Evolutionary conservation across 1,139 yeast species (phyloP).

Genomic region (Pichia sp.): DNA sequence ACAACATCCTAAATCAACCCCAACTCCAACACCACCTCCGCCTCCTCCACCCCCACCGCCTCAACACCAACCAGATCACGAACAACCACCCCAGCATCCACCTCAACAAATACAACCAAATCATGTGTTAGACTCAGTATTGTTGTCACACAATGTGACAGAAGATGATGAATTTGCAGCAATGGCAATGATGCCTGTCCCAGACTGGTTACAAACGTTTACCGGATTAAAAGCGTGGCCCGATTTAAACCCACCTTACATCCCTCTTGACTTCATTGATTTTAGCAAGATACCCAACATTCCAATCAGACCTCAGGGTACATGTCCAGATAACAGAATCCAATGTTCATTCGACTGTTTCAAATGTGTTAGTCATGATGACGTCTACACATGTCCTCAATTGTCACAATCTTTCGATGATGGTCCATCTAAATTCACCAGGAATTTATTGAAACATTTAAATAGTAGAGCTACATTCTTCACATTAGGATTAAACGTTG

Average conservation of each 20-base stretch:
- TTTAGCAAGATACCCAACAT: conserved; percentile 48
- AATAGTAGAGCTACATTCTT: conserved; percentile 70
- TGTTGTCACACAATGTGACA: background rate
- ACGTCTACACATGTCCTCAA: conserved; percentile 68
- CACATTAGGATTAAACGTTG: conserved; percentile 79
- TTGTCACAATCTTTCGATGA: conserved; percentile 92
- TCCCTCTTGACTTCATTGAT: conserved; percentile 72
- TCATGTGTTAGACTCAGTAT: background rate
- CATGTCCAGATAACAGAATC: conserved; percentile 49
- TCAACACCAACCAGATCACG: too few species aligned
- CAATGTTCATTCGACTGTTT: conserved; percentile 86
- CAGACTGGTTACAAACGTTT: conserved; percentile 72
- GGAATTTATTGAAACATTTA: conserved; percentile 52
- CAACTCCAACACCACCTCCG: too few species aligned
- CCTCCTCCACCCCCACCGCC: too few species aligned
- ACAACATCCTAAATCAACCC: background rate
- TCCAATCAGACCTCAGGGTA: conserved; percentile 55
- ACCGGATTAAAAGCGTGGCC: conserved; percentile 85
- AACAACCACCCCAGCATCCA: too few species aligned
- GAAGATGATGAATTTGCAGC: background rate
- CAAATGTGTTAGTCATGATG: conserved; percentile 77
- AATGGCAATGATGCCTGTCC: conserved; percentile 40
- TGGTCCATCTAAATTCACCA: conserved; percentile 82
- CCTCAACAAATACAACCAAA: too few species aligned
- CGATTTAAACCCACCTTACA: conserved; percentile 79